Evolutionary conservation across 1,284 basidiomycete genomes (phyloP).

Genomic region (Phenoliferia sp.): DNA sequence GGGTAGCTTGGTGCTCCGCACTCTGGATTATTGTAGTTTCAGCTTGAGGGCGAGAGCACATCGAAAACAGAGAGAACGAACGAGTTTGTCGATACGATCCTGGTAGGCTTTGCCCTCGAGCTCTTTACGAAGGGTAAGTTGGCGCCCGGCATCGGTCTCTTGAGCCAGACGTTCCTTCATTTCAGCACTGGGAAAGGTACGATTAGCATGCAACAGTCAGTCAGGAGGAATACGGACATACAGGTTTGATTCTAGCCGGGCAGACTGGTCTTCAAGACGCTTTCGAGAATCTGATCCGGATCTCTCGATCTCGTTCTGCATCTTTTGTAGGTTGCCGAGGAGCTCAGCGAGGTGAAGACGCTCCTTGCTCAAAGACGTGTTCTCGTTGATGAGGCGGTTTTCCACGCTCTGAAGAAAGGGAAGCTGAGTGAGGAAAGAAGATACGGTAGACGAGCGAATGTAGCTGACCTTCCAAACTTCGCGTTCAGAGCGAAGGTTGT

Average conservation of each 20-base stretch:
- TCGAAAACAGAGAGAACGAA: slow-evolving; percentile 43
- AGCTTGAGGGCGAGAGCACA: not conserved
- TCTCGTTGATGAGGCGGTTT: slow-evolving; percentile 74
- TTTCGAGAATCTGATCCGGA: slow-evolving; percentile 72
- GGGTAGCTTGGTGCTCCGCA: slow-evolving; percentile 61
- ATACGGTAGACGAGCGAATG: not conserved
- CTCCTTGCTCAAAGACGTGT: slow-evolving; percentile 69
- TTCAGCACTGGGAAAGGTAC: slow-evolving; percentile 55
- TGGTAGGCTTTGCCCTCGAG: slow-evolving; percentile 74
- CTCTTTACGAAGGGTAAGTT: slow-evolving; percentile 68
- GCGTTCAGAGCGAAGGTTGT: slow-evolving; percentile 83
- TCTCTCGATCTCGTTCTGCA: slow-evolving; percentile 80
- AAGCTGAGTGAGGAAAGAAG: not conserved
- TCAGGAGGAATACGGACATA: slow-evolving; percentile 48
- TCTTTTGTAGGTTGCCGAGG: slow-evolving; percentile 78
- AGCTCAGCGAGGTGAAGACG: slow-evolving; percentile 77
- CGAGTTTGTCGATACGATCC: slow-evolving; percentile 63
- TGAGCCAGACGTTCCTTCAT: slow-evolving; percentile 66
- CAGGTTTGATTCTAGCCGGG: slow-evolving; percentile 71
- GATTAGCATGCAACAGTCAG: too few species aligned
- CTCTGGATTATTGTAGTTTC: slow-evolving; percentile 44
- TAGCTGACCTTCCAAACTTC: slow-evolving; percentile 75
- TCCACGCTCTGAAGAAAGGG: slow-evolving; percentile 57
- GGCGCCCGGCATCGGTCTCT: slow-evolving; percentile 72
- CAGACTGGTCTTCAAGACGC: slow-evolving; percentile 71